Evolutionary conservation across 495 filamentous ascomycete species (phyloP), one percentile per base, ranked within the genome.

Genomic region (Penicillium odoratum): DNA sequence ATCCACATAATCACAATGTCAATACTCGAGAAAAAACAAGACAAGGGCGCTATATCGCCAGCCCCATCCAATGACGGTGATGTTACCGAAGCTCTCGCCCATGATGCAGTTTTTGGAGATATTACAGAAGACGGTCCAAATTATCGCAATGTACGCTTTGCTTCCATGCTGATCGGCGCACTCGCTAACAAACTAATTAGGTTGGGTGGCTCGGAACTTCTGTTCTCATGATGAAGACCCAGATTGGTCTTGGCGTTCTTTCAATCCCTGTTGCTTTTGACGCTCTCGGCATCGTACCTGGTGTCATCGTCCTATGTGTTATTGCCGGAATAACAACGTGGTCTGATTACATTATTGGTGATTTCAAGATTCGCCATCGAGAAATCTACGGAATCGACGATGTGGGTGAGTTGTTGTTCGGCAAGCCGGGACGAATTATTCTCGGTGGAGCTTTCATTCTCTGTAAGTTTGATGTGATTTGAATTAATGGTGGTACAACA

Each of bases 341-440:
- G 76, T 88, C 87, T 15, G 85, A 85, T 67, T 89, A 87, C 55
- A 79, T 90, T 48, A 77, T 92, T 53, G 88, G 85, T 38, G 82
- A 87, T 62, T 85, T 93, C 60, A 90, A 90, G 68, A 45, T 87
- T 11, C 76, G 76, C 53, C 85, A 85, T 68, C 88, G 87, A 4
- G 70, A 85, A 21, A 81, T 92, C 9, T 75, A 84, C 55, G 78
- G 83, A 60, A 87, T 91, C 52, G 84, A 86, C 40, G 88, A 93
- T 67, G 88, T 81, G 5, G 85, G 85, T 7, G 71, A 75, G 13
- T 62, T 92, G 48, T 80, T 91, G 57, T 81, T 84, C 67, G 88
- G 87, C 13, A 68, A 53, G n/a, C 66, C 79, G 21, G 88, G 88
- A 0, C 81, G 83, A 55, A 81, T 83, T 55, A 51, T 92, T 15